These are phyloP conservation scores for Polytrichum formosum DNA, from an alignment of 225 moss, liverwort and hornwort species.

Conservation along the genomic window DNA sequence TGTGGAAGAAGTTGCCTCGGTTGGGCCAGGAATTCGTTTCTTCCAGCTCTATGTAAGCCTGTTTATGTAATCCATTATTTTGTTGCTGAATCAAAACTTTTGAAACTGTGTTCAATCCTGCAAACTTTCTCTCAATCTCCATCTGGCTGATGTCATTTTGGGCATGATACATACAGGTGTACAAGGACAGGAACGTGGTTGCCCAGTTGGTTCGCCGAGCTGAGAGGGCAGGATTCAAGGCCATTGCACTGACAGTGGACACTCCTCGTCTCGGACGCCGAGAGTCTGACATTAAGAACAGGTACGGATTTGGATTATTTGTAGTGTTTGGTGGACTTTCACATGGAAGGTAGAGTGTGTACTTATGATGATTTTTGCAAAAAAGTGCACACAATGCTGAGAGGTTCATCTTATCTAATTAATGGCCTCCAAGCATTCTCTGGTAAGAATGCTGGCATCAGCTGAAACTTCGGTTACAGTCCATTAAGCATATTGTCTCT, in stretches of 20 bases:
- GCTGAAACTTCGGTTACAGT: background rate
- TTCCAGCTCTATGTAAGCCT: slow-evolving; percentile 61
- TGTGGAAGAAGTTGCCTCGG: slow-evolving; percentile 63
- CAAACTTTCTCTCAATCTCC: too few species aligned
- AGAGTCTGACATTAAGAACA: slow-evolving; percentile 81
- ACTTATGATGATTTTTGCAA: too few species aligned
- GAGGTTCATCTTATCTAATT: too few species aligned
- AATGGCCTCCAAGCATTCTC: too few species aligned
- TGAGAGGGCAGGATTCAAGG: slow-evolving; percentile 70
- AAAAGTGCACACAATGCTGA: too few species aligned
- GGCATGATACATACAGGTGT: slow-evolving; percentile 22
- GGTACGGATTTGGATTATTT: slow-evolving; percentile 17
- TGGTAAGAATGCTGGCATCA: too few species aligned
- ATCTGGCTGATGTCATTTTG: background rate
- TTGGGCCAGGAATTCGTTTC: slow-evolving; percentile 62
- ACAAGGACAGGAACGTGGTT: slow-evolving; percentile 64
- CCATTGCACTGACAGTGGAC: slow-evolving; percentile 81
- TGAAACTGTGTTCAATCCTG: too few species aligned
- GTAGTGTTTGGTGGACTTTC: too few species aligned
- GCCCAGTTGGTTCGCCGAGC: slow-evolving; percentile 69
- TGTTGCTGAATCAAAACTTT: too few species aligned
- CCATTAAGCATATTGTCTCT: background rate
- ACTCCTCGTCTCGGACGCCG: slow-evolving; percentile 65
- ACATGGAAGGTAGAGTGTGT: too few species aligned
- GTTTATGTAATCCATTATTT: background rate